A percentile compares a stretch with the other conserved stretches of the same genome.
These are phyloP conservation scores for Salvia rosmarinus DNA, from an alignment of 257 asterid species.

Conservation along the genomic window DNA sequence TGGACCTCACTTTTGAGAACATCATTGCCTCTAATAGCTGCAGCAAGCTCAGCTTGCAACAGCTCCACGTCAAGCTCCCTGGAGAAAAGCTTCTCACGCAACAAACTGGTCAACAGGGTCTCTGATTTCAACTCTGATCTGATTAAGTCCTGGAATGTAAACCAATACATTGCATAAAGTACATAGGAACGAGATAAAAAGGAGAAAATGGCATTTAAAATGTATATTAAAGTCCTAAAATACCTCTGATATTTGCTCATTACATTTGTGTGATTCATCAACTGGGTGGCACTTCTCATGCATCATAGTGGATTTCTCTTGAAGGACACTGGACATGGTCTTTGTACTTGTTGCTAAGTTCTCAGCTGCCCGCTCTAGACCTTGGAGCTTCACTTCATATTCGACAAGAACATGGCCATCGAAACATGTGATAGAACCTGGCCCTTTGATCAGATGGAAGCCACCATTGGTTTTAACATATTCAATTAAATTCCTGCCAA, in stretches of 20 bases:
- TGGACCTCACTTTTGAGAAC: slow-evolving; percentile 84
- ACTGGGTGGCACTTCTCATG: slow-evolving; percentile 44
- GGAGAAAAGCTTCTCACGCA: slow-evolving; percentile 86
- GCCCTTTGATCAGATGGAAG: slow-evolving; percentile 42
- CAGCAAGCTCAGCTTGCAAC: slow-evolving; percentile 92
- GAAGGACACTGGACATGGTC: slow-evolving; percentile 54
- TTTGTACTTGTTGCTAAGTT: slow-evolving; percentile 57
- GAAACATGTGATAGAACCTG: slow-evolving; percentile 42
- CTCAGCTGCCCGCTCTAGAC: slow-evolving; percentile 76
- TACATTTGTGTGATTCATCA: slow-evolving; percentile 32
- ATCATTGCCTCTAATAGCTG: slow-evolving; percentile 78
- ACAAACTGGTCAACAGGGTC: slow-evolving; percentile 71
- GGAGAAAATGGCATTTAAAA: not conserved
- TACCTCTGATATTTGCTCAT: slow-evolving; percentile 63
- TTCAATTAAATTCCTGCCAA: slow-evolving; percentile 70
- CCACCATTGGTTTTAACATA: slow-evolving; percentile 52
- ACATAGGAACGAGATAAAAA: not conserved
- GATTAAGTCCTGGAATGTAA: slow-evolving; percentile 55
- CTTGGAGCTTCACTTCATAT: slow-evolving; percentile 88
- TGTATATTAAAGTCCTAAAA: slow-evolving; percentile 24
- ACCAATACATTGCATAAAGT: slow-evolving; percentile 25
- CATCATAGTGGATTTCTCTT: slow-evolving; percentile 50
- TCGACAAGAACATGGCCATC: slow-evolving; percentile 70
- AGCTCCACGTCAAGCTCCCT: slow-evolving; percentile 82
- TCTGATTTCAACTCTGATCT: slow-evolving; percentile 82